phyloP scores from a whole-genome alignment of 192 early-diverging fungal species.

The Chytriomyces hyalinus region DNA sequence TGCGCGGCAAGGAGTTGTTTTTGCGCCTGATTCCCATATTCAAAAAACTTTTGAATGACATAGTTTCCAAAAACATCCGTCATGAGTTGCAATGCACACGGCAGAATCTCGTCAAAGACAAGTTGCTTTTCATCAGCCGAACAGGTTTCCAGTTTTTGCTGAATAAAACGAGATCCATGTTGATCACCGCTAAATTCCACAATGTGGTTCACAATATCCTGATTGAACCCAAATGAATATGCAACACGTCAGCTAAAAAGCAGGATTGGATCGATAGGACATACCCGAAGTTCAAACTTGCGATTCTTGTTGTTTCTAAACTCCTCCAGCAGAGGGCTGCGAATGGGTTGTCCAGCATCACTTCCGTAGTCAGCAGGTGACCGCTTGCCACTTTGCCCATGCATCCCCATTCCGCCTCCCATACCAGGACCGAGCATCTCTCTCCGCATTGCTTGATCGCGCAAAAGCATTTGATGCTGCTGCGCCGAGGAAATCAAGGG shows the following conservation, averaged over 20 bases:
- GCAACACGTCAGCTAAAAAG: constrained; percentile 3
- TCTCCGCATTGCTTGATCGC: constrained; percentile 60
- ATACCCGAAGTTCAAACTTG: constrained; percentile 91
- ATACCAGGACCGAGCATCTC: constrained; percentile 36
- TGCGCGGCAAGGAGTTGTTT: constrained; percentile 90
- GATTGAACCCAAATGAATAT: neutral
- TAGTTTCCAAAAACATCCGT: constrained; percentile 99
- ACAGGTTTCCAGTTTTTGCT: constrained; percentile 95
- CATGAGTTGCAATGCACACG: constrained; percentile 91
- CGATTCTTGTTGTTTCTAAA: constrained; percentile 97
- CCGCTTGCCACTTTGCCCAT: neutral
- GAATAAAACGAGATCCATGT: constrained; percentile 98
- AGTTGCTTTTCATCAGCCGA: constrained; percentile 92
- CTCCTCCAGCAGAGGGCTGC: constrained; percentile 89
- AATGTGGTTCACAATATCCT: constrained; percentile 92
- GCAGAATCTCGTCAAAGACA: constrained; percentile 95
- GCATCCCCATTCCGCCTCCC: constrained; percentile 2
- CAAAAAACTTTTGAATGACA: constrained; percentile 99
- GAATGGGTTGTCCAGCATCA: constrained; percentile 55
- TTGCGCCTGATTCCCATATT: constrained; percentile 91
- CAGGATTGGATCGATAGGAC: neutral
- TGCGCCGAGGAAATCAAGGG: neutral
- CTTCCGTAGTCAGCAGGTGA: neutral
- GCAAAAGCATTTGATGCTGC: constrained; percentile 28
- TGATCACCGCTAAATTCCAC: constrained; percentile 99